These are phyloP conservation scores for Leishmania guyanensis DNA, from an alignment of 208 protist genomes.

Conservation along the genomic window DNA sequence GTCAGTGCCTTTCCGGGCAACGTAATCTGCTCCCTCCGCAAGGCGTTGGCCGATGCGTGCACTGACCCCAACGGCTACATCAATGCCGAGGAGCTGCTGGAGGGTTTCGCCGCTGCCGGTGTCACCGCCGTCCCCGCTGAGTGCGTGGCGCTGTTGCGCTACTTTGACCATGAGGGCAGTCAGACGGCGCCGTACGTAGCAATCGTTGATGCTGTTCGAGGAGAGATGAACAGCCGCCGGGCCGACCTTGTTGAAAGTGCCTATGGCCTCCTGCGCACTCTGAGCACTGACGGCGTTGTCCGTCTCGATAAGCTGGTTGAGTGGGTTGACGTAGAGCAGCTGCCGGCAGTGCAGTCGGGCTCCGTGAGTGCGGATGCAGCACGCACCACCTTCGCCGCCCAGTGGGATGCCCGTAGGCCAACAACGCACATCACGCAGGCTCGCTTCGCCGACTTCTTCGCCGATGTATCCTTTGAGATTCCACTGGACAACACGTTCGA, in stretches of 20 bases:
- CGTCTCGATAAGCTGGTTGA: conserved; percentile 44
- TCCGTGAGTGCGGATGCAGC: conserved; percentile 46
- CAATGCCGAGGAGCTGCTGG: conserved; percentile 68
- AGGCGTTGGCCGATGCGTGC: conserved; percentile 36
- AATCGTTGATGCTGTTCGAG: conserved; percentile 70
- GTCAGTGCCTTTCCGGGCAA: conserved; percentile 75
- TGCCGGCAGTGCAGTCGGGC: conserved; percentile 48
- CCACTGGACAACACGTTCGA: conserved; percentile 81
- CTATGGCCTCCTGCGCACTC: conserved; percentile 63
- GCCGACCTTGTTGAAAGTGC: conserved; percentile 59
- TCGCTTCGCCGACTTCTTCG: conserved; percentile 74
- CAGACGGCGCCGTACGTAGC: conserved; percentile 42
- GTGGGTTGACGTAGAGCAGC: conserved; percentile 67
- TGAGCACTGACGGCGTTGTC: conserved; percentile 54
- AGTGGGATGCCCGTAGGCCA: conserved; percentile 54
- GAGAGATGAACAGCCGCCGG: conserved; percentile 69
- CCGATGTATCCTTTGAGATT: conserved; percentile 81
- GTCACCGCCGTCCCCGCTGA: conserved; percentile 50
- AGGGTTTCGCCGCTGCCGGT: conserved; percentile 48
- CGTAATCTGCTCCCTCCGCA: conserved; percentile 58
- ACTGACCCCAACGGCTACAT: conserved; percentile 44
- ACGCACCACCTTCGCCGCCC: conserved; percentile 49
- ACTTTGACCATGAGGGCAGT: conserved; percentile 58
- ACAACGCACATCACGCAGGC: conserved; percentile 51
- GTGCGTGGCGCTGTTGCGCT: conserved; percentile 69